These are phyloP conservation scores for Trypanosoma theileri DNA, from an alignment of 208 protist species.

Conservation along the genomic window DNA sequence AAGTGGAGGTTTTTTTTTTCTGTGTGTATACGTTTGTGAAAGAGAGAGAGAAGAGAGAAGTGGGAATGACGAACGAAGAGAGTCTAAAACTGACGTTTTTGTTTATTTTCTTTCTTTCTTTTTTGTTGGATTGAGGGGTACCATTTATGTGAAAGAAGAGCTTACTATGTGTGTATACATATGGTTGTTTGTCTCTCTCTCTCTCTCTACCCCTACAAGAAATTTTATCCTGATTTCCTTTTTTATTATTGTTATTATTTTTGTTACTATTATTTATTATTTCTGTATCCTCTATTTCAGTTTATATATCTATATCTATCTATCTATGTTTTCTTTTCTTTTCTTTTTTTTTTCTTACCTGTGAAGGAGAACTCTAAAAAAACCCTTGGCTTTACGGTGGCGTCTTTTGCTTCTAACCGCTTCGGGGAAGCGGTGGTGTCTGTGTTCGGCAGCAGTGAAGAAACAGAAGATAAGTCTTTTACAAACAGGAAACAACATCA, in stretches of 20 bases:
- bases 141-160: background rate
- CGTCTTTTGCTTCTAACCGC: too few species aligned
- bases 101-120: too few species aligned
- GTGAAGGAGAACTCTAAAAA: slow-evolving; percentile 2
- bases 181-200: background rate
- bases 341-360: background rate
- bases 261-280: background rate
- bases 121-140: too few species aligned
- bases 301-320: background rate
- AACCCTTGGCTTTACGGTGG: background rate
- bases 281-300: too few species aligned
- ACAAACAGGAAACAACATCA: background rate
- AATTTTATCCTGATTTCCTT: background rate
- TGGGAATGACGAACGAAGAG: too few species aligned
- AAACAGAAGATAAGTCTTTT: background rate
- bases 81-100: too few species aligned
- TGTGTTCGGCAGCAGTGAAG: background rate
- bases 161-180: background rate
- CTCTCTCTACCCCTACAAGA: background rate
- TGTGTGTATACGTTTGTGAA: background rate
- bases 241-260: background rate
- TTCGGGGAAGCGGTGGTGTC: too few species aligned
- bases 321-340: background rate
- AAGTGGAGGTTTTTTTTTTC: slow-evolving; percentile 1
- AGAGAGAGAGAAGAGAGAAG: background rate